phyloP scores from a whole-genome alignment of 768 basidiomycete genomes.

The Amanita pallidorosea region DNA sequence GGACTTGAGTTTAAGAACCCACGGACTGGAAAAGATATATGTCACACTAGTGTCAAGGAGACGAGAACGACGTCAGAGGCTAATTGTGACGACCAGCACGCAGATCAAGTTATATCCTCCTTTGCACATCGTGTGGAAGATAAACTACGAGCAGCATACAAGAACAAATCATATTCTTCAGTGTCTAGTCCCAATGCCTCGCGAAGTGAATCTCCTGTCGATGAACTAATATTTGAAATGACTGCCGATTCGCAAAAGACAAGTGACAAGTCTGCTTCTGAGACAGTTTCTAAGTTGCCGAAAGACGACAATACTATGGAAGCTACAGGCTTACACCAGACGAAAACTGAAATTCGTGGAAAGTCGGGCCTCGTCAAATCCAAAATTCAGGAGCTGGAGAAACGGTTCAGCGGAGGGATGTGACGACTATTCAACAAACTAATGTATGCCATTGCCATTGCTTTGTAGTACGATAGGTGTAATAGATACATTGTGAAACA shows the following conservation, averaged over 20 bases:
- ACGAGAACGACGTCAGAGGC: background rate
- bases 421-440: background rate
- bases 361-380: conserved; percentile 19
- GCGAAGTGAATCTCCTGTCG: background rate
- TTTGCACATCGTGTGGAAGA: conserved; percentile 35
- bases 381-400: conserved; percentile 28
- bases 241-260: background rate
- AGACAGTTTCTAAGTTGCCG: background rate
- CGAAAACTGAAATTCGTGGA: background rate
- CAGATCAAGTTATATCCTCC: conserved; percentile 14
- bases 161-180: background rate
- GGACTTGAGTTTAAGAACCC: background rate
- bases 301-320: background rate
- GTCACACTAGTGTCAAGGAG: background rate
- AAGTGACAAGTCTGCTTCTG: background rate
- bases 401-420: conserved; percentile 15
- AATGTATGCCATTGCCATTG: background rate
- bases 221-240: background rate
- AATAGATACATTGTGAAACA: background rate
- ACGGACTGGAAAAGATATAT: background rate
- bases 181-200: background rate
- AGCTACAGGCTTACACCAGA: background rate
- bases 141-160: conserved; percentile 19
- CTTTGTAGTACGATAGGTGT: background rate
- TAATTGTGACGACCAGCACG: background rate